Conservation (phyloP, 768 basidiomycete species). For the Dentipellis sp. region DNA sequence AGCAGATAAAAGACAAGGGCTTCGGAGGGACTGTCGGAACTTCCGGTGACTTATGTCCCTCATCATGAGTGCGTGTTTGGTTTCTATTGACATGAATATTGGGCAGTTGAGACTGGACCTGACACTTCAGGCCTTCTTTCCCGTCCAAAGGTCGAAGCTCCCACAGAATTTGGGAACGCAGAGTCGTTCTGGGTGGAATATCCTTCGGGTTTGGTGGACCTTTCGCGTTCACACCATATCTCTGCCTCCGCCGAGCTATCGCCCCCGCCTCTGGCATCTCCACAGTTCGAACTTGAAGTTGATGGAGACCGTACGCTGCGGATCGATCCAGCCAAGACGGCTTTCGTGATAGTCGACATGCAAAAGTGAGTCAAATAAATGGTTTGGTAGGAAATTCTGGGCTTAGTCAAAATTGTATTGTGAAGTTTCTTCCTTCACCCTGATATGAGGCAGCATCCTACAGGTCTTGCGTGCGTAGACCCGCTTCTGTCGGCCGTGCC, state of each 20-base stretch:
- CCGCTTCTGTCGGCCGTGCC: slow-evolving; percentile 42
- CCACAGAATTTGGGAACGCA: slow-evolving; percentile 46
- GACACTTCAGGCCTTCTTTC: slow-evolving; percentile 33
- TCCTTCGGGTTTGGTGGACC: slow-evolving; percentile 51
- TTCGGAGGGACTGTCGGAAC: no score
- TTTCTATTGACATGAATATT: not conserved
- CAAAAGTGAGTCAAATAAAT: slow-evolving; percentile 56
- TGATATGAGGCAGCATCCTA: slow-evolving; percentile 42
- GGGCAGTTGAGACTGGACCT: not conserved
- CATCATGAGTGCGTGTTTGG: not conserved
- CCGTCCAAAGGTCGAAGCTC: slow-evolving; percentile 33
- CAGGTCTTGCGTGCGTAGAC: slow-evolving; percentile 48
- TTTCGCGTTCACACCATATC: slow-evolving; percentile 41
- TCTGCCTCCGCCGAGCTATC: slow-evolving; percentile 13
- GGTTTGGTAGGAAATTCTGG: slow-evolving; percentile 36
- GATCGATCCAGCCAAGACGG: slow-evolving; percentile 38
- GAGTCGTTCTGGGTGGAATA: slow-evolving; percentile 62
- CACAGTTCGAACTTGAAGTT: slow-evolving; percentile 43
- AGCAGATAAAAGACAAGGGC: no score
- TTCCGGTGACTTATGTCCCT: not conserved
- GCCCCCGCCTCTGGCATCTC: slow-evolving; percentile 2
- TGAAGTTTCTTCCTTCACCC: slow-evolving; percentile 57
- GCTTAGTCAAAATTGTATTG: not conserved
- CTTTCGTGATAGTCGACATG: slow-evolving; percentile 64
- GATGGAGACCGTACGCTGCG: slow-evolving; percentile 42